Conservation (phyloP, 2,329 filamentous ascomycete genomes). For the Emergomyces orientalis region DNA sequence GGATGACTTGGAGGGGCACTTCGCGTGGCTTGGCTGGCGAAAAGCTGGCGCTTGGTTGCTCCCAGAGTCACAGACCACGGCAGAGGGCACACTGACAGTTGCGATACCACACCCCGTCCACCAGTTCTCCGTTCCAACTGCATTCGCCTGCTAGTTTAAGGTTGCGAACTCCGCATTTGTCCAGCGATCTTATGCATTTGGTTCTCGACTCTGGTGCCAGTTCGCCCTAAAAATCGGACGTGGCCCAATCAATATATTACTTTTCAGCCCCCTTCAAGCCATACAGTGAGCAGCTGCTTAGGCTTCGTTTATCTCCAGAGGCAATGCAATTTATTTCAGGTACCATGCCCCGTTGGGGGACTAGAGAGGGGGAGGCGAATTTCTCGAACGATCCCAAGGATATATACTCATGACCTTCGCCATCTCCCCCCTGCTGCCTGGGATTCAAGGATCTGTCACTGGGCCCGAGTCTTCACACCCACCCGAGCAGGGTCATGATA, state of each 20-base stretch:
- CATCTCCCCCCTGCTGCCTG: not conserved
- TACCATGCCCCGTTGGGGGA: not conserved
- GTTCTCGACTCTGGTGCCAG: constrained; percentile 1
- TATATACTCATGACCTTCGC: constrained; percentile 2
- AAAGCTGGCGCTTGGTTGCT: not conserved
- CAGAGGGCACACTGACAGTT: not conserved
- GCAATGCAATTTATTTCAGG: constrained; percentile 3
- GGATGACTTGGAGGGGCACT: not conserved
- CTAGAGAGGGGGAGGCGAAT: not conserved
- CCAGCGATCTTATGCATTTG: not conserved
- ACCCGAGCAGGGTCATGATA: constrained; percentile 2
- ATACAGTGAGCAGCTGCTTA: not conserved
- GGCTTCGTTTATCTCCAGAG: not conserved
- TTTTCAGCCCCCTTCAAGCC: not conserved
- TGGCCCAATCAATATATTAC: constrained; percentile 6
- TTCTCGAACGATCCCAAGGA: not conserved
- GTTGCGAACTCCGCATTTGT: not conserved
- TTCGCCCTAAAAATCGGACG: constrained; percentile 1
- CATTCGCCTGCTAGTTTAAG: not conserved
- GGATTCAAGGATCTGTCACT: not conserved
- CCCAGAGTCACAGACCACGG: not conserved
- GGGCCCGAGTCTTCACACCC: not conserved
- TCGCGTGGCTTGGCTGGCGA: constrained; percentile 2
- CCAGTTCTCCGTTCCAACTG: not conserved
- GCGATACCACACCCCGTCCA: not conserved